Base-by-base conservation (phyloP, 441 rosid species). In the Adansonia madagascariensis region DNA sequence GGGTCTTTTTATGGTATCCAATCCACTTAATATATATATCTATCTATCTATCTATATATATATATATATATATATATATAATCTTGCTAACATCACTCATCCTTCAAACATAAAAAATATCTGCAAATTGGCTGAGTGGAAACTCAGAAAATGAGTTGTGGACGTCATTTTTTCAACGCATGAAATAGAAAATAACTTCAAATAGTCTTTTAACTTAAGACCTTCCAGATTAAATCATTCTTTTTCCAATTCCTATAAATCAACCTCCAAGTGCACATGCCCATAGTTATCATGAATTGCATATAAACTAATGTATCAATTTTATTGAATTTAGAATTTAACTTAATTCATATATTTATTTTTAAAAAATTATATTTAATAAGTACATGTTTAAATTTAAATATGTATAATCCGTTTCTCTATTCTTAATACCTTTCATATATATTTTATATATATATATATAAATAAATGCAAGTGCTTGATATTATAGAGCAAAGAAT, bases 121-220 rank as follows among this genome's bases (percentile, higher is more conserved):
- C 69, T n/a, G 69, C 22, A 64, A 64, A 64, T 15, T 64, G n/a
- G 44, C 11, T 27, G 66, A 62, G 66, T 41, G 49, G 14, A 9
- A 35, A 35, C 41, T 35, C 41, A 35, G 41, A 35, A 35, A 35
- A 35, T 35, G 41, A 35, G 41, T 35, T 35, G 41, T 35, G 41
- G 41, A 35, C 41, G 41, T 43, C 46, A 43, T 43, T 43, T 7
- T 43, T 43, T 43, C 46, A 43, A 6, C 46, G 6, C 46, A 60
- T 60, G 7, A 22, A 24, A 60, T 60, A 35, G n/a, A 7, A 24
- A 11, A 24, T 1, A 60, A 11, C 41, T 22, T 60, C 65, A 24
- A 22, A 4, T 24, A 20, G 22, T 9, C 62, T 35, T 35, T 35
- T 17, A 43, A 43, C 46, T 43, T 43, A 35, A 43, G 5, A 43